phyloP scores from a whole-genome alignment of 495 filamentous ascomycete genomes.

The Penicillium pulvis region DNA sequence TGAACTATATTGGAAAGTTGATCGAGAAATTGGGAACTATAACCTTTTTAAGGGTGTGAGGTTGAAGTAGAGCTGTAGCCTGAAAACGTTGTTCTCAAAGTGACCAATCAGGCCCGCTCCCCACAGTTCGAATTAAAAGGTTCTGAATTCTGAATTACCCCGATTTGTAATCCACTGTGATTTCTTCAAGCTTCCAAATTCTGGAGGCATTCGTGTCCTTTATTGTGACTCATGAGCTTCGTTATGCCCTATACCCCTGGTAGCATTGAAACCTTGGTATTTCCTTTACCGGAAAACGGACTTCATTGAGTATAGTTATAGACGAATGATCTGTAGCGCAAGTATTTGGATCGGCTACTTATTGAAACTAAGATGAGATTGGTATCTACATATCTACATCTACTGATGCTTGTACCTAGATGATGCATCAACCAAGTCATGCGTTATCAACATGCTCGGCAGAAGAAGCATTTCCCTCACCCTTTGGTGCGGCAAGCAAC shows the following conservation, averaged over 20 bases:
- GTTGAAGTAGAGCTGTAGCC: slow-evolving; percentile 3
- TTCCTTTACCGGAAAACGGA: too few species aligned
- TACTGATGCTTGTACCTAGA: too few species aligned
- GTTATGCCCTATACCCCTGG: too few species aligned
- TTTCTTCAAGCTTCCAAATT: too few species aligned
- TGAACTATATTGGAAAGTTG: background rate
- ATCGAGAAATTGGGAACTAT: background rate
- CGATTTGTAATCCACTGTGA: background rate
- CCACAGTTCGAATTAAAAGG: background rate
- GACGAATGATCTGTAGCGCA: too few species aligned
- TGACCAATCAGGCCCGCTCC: slow-evolving; percentile 31
- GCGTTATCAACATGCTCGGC: slow-evolving; percentile 32
- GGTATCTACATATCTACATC: too few species aligned
- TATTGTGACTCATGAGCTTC: background rate
- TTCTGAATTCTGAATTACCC: background rate
- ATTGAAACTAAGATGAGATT: too few species aligned
- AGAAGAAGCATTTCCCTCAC: slow-evolving; percentile 13
- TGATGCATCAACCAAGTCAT: slow-evolving; percentile 5
- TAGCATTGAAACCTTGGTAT: too few species aligned
- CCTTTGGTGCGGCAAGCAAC: slow-evolving; percentile 21
- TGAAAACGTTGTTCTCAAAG: slow-evolving; percentile 27
- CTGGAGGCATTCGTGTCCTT: too few species aligned
- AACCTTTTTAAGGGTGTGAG: background rate
- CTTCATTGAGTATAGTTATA: too few species aligned
- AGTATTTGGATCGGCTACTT: too few species aligned